phyloP scores from a whole-genome alignment of 768 basidiomycete genomes.

The Hericium rajendrae region DNA sequence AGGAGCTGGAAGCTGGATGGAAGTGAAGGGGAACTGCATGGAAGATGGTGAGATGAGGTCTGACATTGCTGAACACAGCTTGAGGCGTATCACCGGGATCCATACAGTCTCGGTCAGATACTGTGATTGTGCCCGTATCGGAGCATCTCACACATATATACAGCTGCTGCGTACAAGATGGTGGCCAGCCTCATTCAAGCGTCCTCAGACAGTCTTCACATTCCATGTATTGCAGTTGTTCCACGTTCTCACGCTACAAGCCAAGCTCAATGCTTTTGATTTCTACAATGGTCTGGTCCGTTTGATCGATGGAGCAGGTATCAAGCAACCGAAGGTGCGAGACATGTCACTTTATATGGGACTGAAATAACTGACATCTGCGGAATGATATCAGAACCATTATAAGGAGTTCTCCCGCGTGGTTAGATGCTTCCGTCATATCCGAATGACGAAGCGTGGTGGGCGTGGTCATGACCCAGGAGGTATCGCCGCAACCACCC shows the following conservation, averaged over 20 bases:
- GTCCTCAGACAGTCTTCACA: neutral
- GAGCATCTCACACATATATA: neutral
- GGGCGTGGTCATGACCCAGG: slow-evolving; percentile 15
- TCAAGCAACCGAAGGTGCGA: slow-evolving; percentile 9
- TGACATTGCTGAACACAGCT: too few relatives aligned
- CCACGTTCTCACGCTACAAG: neutral
- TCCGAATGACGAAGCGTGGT: slow-evolving; percentile 14
- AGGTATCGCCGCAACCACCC: slow-evolving; percentile 4
- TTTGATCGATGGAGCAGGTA: neutral
- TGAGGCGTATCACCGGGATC: too few relatives aligned
- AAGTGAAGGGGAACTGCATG: too few relatives aligned
- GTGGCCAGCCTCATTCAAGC: neutral
- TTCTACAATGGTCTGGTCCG: neutral
- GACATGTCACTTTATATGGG: neutral
- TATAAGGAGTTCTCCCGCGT: slow-evolving; percentile 6
- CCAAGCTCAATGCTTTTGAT: neutral
- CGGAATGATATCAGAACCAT: too few relatives aligned
- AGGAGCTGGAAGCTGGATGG: too few relatives aligned
- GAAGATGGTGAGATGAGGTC: too few relatives aligned
- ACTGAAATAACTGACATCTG: too few relatives aligned
- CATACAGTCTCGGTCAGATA: neutral
- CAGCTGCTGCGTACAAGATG: neutral
- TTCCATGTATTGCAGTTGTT: neutral
- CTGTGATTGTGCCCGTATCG: neutral
- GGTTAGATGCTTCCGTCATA: slow-evolving; percentile 13